Conservation (phyloP, 352 stramenopile genomes). For the Pythium vanterpoolii region DNA sequence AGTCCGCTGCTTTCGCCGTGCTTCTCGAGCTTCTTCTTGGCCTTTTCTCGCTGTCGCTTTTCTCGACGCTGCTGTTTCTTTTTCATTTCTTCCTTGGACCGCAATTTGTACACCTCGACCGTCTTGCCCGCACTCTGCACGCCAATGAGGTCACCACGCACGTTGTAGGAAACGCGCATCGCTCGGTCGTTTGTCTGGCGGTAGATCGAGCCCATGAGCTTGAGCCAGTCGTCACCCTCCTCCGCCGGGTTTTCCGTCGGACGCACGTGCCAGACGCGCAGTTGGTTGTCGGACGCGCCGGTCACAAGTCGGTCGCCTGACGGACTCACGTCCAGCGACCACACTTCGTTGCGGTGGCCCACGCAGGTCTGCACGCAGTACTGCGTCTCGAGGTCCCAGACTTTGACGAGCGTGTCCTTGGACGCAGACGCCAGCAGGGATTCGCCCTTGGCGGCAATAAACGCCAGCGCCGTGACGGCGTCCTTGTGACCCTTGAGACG, state of each 20-base stretch:
- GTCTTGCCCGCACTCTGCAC: slow-evolving; percentile 84
- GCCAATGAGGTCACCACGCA: slow-evolving; percentile 57
- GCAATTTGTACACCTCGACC: slow-evolving; percentile 90
- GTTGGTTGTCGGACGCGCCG: slow-evolving; percentile 78
- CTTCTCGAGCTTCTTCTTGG: slow-evolving; percentile 64
- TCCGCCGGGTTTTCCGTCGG: slow-evolving; percentile 10
- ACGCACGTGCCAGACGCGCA: slow-evolving; percentile 69
- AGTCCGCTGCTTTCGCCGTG: slow-evolving; percentile 12
- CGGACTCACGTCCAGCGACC: slow-evolving; percentile 81
- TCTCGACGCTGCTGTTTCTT: slow-evolving; percentile 91
- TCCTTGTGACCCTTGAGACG: slow-evolving; percentile 92
- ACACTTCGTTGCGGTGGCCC: slow-evolving; percentile 91
- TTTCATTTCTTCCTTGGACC: slow-evolving; percentile 80
- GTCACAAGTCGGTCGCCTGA: slow-evolving; percentile 66
- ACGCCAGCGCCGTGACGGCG: slow-evolving; percentile 87
- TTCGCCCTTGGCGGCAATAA: slow-evolving; percentile 46
- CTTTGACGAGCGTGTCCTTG: slow-evolving; percentile 93
- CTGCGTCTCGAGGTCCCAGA: slow-evolving; percentile 93
- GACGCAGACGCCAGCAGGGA: slow-evolving; percentile 79
- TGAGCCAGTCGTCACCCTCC: slow-evolving; percentile 41
- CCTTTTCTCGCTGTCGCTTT: slow-evolving; percentile 87
- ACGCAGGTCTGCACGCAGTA: slow-evolving; percentile 94
- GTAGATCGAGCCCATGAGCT: slow-evolving; percentile 68
- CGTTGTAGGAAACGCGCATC: slow-evolving; percentile 58
- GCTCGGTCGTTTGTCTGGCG: slow-evolving; percentile 75